Evolutionary conservation across 345 rosid species (phyloP), one percentile per base, ranked within the genome.

Genomic region (Bretschneidera sinensis): DNA sequence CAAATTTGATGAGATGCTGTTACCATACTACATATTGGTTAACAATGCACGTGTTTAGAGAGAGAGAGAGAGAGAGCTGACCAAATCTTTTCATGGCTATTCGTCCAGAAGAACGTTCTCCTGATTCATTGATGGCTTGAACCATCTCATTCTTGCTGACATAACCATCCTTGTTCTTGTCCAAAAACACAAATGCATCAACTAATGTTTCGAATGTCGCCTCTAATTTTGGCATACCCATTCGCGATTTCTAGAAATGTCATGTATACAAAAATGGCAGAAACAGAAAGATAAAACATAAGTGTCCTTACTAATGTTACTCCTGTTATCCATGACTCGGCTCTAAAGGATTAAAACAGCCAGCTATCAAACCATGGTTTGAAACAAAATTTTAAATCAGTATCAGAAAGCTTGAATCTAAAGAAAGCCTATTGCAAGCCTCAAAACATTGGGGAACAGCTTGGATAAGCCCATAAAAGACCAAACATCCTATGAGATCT

Each of bases 81-180:
- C 99, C 97, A 68, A 90, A 90, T 94, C 97, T 85, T 74, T 88
- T 88, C 89, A 85, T 68, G 63, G 92, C 99, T 65, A 90, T 88
- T 51, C 80, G 75, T 48, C 97, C 95, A 0, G 96, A 81, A 6
- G 99, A 86, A 24, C 92, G 87, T 50, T 94, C 97, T 59, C 99
- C 97, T 8, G 95, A 82, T 71, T 94, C 97, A 64, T 85, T 83
- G 61, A 86, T 79, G 67, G 97, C 97, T 52, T 76, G 76, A 64
- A 85, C 77, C 99, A 88, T 83, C 90, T 94, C 99, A 63, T 48
- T 79, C 68, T 81, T 89, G 86, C 96, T 88, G 33, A 90, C 99
- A 48, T 76, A 76, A 10, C 96, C 95, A 58, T 94, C 96, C 69
- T 83, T 90, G 80, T 88, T 85, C 84, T 75, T 77, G 79, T 94